Evolutionary conservation across 2,329 filamentous ascomycete species (phyloP).

Genomic region (Microdochium bolleyi): DNA sequence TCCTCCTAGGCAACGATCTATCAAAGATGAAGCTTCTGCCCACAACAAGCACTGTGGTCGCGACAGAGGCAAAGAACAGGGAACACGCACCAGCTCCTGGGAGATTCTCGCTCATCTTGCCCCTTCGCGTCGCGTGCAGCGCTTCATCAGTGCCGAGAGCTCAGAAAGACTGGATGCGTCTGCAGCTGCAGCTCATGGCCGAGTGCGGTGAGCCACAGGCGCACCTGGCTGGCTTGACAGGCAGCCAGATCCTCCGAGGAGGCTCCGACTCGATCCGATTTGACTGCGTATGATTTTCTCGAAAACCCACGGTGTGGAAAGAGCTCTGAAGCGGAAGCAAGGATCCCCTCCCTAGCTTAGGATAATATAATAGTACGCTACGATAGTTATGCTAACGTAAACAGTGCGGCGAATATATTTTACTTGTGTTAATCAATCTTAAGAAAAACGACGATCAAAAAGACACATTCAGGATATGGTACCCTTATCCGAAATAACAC

Average conservation of each 20-base stretch:
- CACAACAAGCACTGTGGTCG: background rate
- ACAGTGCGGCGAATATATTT: background rate
- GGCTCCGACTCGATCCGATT: background rate
- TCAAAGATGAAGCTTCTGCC: background rate
- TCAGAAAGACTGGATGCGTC: background rate
- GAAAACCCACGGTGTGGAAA: background rate
- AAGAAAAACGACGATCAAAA: too few species aligned
- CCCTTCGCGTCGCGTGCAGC: background rate
- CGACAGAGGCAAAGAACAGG: background rate
- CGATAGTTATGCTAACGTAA: background rate
- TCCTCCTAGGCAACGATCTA: background rate
- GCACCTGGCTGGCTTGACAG: background rate
- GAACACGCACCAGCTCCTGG: background rate
- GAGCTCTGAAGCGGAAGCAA: background rate
- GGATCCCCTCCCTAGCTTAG: background rate
- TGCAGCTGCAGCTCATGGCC: background rate
- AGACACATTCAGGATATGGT: too few species aligned
- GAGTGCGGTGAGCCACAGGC: background rate
- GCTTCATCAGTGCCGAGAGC: background rate
- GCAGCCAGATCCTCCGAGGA: background rate
- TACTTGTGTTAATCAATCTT: too few species aligned
- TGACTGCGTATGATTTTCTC: background rate
- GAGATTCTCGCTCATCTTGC: background rate
- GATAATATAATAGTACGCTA: background rate
- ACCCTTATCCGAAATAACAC: too few species aligned